phyloP scores from a whole-genome alignment of 177 flowering plant species.

The Vitis hybrid region DNA sequence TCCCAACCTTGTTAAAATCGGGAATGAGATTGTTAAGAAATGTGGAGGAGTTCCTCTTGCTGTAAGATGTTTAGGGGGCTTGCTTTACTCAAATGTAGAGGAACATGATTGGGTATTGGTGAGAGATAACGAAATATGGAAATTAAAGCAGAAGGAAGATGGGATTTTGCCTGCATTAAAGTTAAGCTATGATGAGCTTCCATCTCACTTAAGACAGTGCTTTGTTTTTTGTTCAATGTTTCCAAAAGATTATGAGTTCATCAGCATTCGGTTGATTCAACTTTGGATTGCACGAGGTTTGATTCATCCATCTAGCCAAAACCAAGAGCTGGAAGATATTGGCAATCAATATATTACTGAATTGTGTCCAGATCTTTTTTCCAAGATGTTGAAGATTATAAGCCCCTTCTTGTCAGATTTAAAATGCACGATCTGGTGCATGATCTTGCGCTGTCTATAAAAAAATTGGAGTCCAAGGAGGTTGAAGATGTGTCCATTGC shows the following conservation, averaged over 20 bases:
- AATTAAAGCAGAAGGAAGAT: not conserved
- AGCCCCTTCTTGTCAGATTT: no score
- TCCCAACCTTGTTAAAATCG: not conserved
- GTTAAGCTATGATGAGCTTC: slow-evolving; percentile 14
- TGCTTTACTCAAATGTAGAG: not conserved
- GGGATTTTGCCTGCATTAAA: slow-evolving; percentile 3
- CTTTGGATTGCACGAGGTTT: slow-evolving; percentile 15
- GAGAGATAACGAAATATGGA: slow-evolving; percentile 12
- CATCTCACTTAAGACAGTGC: slow-evolving; percentile 14
- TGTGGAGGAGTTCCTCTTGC: slow-evolving; percentile 16
- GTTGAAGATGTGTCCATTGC: no score
- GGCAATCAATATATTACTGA: slow-evolving; percentile 11
- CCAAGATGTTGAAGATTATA: no score
- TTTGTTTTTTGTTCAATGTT: slow-evolving; percentile 17
- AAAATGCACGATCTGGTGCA: no score
- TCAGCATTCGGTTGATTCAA: not conserved
- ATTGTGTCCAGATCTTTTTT: not conserved
- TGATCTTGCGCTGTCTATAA: no score
- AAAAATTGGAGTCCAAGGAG: no score
- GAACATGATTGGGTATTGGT: slow-evolving; percentile 10
- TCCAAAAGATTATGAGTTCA: slow-evolving; percentile 10
- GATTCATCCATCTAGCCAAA: not conserved
- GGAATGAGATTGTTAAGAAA: slow-evolving; percentile 10
- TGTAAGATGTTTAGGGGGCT: slow-evolving; percentile 9
- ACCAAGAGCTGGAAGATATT: slow-evolving; percentile 12